A percentile compares a stretch with the other conserved stretches of the same genome.
Evolutionary conservation across 805 yeast genomes (phyloP).

Genomic region (Babjeviella inositovora): DNA sequence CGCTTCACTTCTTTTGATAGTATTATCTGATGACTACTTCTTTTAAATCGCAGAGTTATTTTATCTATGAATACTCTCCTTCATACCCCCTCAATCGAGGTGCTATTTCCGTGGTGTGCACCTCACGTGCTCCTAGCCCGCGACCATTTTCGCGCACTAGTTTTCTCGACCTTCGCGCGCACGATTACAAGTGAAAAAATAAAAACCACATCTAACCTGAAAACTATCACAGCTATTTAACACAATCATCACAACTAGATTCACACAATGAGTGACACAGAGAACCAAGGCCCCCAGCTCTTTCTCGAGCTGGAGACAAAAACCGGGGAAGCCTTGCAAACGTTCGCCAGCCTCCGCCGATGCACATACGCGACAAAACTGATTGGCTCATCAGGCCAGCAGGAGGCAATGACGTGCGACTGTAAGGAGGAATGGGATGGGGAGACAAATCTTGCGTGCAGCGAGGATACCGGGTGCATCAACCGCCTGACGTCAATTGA

Average conservation of each 20-base stretch:
- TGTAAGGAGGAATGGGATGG: conserved; percentile 41
- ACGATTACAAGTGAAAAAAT: neutral
- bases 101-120: too few relatives aligned
- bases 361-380: conserved; percentile 47
- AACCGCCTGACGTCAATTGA: conserved; percentile 87
- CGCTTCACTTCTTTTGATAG: too few relatives aligned
- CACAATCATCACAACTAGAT: conserved; percentile 1
- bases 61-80: too few relatives aligned
- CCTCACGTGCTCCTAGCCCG: too few relatives aligned
- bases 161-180: too few relatives aligned
- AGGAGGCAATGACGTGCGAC: conserved; percentile 87
- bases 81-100: too few relatives aligned
- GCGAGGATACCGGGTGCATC: conserved; percentile 76
- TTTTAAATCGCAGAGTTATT: too few relatives aligned
- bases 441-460: conserved; percentile 51
- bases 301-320: conserved; percentile 29
- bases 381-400: conserved; percentile 54
- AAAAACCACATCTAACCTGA: neutral
- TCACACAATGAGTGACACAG: conserved; percentile 1
- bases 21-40: too few relatives aligned
- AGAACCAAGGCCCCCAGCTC: conserved; percentile 5
- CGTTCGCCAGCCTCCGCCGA: conserved; percentile 37
- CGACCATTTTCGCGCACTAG: too few relatives aligned
- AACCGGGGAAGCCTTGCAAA: conserved; percentile 50
- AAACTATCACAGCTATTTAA: neutral